Evolutionary conservation across 306 rosid genomes (phyloP), one percentile per base, ranked within the genome.

Genomic region (Prunus padus): DNA sequence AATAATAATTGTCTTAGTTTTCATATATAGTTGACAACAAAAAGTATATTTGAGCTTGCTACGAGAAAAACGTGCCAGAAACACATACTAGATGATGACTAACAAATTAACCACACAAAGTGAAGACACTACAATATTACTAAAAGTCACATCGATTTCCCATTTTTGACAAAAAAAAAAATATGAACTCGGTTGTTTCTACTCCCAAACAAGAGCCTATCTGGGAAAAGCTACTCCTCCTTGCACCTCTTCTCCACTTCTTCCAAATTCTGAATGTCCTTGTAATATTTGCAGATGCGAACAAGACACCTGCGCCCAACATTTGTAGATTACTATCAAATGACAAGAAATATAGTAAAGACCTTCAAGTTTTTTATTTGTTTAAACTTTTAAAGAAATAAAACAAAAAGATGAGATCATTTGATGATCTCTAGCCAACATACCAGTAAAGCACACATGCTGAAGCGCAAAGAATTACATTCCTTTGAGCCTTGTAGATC

Each of bases 401-500:
- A 44, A 3, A 15, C 11, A n/a, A 44, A 60, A 26, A 31, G 49
- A 20, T 70, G 22, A 69, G 31, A 59, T 59, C 67, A 69, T 63
- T 77, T 56, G 40, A 82, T 56, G 40, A 80, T 45, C 3, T 54
- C 65, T 50, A 22, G 26, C 13, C 23, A 28, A 76, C 77, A 3
- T 88, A 96, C 99, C 99, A 96, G 82, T 92, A 96, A 75, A 96
- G 97, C 81, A 96, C 79, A 69, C 90, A 86, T 20, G 97, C 92
- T 56, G 84, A 54, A 79, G 81, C 70, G 75, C 99, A 96, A 44
- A 96, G 89, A 76, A 96, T 83, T 61, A 89, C 93, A 52, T 96
- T 96, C 88, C 93, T 87, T 81, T 96, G 98, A 87, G 99, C 90
- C 82, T 96, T 96, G 89, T 92, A 92, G 77, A 82, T 88, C 99